phyloP scores from a whole-genome alignment of 257 asterid genomes.

The Leonotis leonurus region DNA sequence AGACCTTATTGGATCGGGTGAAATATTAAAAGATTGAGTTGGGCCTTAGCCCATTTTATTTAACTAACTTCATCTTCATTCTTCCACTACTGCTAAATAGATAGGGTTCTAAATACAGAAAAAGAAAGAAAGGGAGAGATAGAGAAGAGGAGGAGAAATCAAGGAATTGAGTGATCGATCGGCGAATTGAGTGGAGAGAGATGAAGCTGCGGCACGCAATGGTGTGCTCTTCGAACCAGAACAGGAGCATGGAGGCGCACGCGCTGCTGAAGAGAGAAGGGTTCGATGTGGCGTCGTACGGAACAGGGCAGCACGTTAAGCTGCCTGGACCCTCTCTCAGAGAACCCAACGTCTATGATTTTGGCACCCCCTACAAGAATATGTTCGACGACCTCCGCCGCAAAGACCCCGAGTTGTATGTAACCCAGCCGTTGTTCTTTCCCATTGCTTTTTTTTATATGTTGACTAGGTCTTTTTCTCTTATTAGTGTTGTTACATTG shows the following conservation, averaged over 20 bases:
- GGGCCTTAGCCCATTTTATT: not conserved
- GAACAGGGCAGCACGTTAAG: constrained; percentile 98
- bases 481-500: not conserved
- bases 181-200: too few species aligned
- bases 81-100: not conserved
- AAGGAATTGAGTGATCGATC: not conserved
- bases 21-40: too few species aligned
- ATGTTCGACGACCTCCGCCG: constrained; percentile 99
- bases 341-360: constrained; percentile 95
- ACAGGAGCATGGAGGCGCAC: constrained; percentile 98
- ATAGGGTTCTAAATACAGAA: too few species aligned
- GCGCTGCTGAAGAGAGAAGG: constrained; percentile 78
- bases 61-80: not conserved
- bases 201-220: constrained; percentile 89
- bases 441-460: not conserved
- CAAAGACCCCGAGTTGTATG: constrained; percentile 82
- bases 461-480: not conserved
- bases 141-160: not conserved
- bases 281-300: constrained; percentile 84
- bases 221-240: constrained; percentile 99
- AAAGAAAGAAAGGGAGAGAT: not conserved
- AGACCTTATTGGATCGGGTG: too few species aligned
- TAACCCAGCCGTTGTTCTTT: not conserved
- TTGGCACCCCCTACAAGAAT: constrained; percentile 89
- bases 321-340: constrained; percentile 98